A percentile compares a stretch with the other conserved stretches of the same genome.
phyloP scores from a whole-genome alignment of 768 basidiomycete species.

The Leucocoprinus leucothites region DNA sequence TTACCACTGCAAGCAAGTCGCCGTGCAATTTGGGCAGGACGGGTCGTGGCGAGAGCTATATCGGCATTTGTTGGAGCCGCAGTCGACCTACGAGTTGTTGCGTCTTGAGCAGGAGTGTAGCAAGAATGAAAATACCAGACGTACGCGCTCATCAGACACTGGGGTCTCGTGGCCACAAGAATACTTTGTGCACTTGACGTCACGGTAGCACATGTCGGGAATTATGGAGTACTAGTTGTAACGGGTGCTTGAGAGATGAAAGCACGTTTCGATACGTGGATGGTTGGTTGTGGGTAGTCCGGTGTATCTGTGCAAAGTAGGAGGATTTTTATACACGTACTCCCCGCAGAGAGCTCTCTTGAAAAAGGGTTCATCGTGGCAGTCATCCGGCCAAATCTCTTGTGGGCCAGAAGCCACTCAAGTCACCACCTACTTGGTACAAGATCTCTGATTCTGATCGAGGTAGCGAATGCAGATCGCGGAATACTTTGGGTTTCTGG shows the following conservation, averaged over 20 bases:
- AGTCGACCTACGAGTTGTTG: conserved; percentile 36
- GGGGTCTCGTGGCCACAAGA: conserved; percentile 34
- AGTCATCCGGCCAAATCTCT: no score
- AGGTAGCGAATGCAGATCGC: background rate
- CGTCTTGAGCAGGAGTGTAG: conserved; percentile 12
- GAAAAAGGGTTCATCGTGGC: no score
- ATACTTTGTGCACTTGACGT: conserved; percentile 32
- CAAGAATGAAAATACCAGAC: background rate
- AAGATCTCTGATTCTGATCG: no score
- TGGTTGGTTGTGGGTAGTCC: no score
- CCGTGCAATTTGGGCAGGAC: conserved; percentile 31
- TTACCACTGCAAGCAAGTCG: conserved; percentile 40
- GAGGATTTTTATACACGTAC: no score
- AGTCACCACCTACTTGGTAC: no score
- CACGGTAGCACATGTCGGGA: conserved; percentile 40
- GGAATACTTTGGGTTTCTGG: background rate
- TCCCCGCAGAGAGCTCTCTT: no score
- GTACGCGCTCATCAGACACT: conserved; percentile 23
- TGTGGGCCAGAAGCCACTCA: no score
- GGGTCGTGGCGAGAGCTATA: conserved; percentile 36
- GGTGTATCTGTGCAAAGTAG: no score
- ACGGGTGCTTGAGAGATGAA: background rate
- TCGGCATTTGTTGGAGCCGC: conserved; percentile 34
- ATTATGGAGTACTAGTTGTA: background rate
- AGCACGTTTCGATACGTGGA: no score